Percentiles rank a stretch among this genome's conserved stretches.
These are phyloP conservation scores for Collybia sordida DNA, from an alignment of 768 basidiomycete genomes.

Conservation along the genomic window DNA sequence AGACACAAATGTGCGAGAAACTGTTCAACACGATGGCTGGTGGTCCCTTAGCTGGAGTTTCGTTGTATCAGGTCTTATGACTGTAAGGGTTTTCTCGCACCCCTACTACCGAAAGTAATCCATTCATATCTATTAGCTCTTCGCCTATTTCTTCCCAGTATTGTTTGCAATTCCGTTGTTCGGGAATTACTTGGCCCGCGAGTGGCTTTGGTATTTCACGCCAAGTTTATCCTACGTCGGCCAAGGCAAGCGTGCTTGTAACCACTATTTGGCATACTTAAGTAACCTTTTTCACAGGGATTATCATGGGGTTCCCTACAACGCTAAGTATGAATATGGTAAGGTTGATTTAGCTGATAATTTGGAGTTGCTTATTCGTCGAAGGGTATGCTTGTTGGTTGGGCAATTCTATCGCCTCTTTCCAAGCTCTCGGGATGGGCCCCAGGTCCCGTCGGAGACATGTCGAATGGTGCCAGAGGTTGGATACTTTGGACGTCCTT, in stretches of 20 bases:
- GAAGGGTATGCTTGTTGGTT: constrained; percentile 95
- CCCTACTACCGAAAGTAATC: no score
- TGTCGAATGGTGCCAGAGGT: constrained; percentile 85
- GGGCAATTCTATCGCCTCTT: constrained; percentile 91
- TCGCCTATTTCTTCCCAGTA: constrained; percentile 88
- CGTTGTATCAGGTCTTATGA: constrained; percentile 66
- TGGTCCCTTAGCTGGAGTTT: constrained; percentile 77
- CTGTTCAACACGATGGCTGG: constrained; percentile 74
- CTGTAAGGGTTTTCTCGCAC: constrained; percentile 44
- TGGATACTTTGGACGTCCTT: constrained; percentile 98
- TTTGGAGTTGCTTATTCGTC: constrained; percentile 2
- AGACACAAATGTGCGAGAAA: constrained; percentile 36
- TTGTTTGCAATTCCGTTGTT: constrained; percentile 86
- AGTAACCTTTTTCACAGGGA: constrained; percentile 46
- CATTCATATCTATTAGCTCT: constrained; percentile 47
- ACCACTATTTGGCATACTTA: not conserved
- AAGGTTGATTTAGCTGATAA: constrained; percentile 17
- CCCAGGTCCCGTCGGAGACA: constrained; percentile 87
- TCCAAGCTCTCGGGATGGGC: constrained; percentile 87
- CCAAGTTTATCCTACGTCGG: constrained; percentile 92
- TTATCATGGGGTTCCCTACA: constrained; percentile 97
- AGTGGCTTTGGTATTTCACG: constrained; percentile 94
- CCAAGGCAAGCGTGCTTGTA: constrained; percentile 56
- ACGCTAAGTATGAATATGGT: constrained; percentile 92
- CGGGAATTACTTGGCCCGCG: constrained; percentile 75